Conservation (phyloP, 1,139 yeast genomes). For the Sugiyamaella castrensis region DNA sequence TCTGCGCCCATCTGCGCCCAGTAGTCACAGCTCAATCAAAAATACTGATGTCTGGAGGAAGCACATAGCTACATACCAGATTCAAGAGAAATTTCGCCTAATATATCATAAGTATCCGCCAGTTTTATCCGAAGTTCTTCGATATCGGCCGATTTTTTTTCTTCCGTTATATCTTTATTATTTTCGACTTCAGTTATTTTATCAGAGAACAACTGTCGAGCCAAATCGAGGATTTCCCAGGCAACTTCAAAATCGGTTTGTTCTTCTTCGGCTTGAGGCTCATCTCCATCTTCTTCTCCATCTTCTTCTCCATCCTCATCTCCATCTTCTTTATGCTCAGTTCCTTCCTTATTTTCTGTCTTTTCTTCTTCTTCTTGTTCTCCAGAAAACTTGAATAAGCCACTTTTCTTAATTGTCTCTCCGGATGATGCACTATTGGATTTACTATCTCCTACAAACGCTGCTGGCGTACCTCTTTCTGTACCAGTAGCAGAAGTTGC, state of each 20-base stretch:
- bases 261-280: conserved; percentile 45
- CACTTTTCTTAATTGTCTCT: conserved; percentile 7
- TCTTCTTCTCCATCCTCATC: conserved; percentile 37
- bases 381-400: conserved; percentile 14
- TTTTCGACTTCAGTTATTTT: conserved; percentile 37
- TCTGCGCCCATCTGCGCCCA: background rate
- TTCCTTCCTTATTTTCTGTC: conserved; percentile 34
- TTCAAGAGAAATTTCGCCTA: conserved; percentile 88
- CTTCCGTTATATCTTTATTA: conserved; percentile 23
- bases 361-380: conserved; percentile 31
- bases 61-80: conserved; percentile 45
- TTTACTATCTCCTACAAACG: conserved; percentile 22
- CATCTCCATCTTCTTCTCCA: conserved; percentile 39
- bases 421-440: conserved; percentile 19
- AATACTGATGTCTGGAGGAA: background rate
- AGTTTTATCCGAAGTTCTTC: conserved; percentile 50
- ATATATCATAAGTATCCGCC: conserved; percentile 71
- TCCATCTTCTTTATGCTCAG: conserved; percentile 39
- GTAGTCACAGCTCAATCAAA: background rate
- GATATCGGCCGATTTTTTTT: conserved; percentile 31
- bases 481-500: conserved; percentile 20
- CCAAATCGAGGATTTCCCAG: conserved; percentile 79
- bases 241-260: conserved; percentile 80
- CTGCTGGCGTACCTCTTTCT: conserved; percentile 30
- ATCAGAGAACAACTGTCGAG: conserved; percentile 61